Conservation (phyloP, 75 land plant genomes). For the Picea sitchensis region DNA sequence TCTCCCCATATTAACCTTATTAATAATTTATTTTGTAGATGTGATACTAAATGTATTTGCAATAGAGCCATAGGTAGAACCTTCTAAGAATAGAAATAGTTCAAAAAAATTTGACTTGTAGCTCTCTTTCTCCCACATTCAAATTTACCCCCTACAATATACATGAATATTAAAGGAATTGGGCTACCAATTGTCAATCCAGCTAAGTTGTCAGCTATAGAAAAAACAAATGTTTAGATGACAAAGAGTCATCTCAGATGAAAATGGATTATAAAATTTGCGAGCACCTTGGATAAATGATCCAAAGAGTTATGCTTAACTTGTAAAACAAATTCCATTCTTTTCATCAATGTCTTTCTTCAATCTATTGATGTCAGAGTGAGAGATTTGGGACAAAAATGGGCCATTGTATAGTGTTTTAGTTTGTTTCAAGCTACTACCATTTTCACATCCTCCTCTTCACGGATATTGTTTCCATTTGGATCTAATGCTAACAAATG, state of each 20-base stretch:
- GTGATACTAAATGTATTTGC: too few species aligned
- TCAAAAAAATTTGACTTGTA: neutral
- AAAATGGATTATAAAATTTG: neutral
- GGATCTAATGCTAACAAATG: too few species aligned
- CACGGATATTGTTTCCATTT: too few species aligned
- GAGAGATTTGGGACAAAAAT: too few species aligned
- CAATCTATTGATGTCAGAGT: neutral
- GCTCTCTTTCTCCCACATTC: neutral
- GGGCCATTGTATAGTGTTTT: too few species aligned
- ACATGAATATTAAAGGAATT: conserved; percentile 4
- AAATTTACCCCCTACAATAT: conserved; percentile 3
- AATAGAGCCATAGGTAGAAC: too few species aligned
- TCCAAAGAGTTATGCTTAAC: neutral
- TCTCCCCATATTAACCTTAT: too few species aligned
- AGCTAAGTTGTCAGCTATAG: neutral
- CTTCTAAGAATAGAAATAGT: neutral
- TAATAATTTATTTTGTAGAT: too few species aligned
- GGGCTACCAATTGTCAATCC: neutral
- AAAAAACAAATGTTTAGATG: neutral
- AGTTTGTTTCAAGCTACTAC: too few species aligned
- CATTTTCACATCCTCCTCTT: too few species aligned
- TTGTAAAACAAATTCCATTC: neutral
- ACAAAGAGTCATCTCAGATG: neutral
- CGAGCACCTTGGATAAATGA: too few species aligned
- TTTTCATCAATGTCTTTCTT: neutral